Conservation (phyloP, 768 basidiomycete genomes). For the Lyophyllum atratum region DNA sequence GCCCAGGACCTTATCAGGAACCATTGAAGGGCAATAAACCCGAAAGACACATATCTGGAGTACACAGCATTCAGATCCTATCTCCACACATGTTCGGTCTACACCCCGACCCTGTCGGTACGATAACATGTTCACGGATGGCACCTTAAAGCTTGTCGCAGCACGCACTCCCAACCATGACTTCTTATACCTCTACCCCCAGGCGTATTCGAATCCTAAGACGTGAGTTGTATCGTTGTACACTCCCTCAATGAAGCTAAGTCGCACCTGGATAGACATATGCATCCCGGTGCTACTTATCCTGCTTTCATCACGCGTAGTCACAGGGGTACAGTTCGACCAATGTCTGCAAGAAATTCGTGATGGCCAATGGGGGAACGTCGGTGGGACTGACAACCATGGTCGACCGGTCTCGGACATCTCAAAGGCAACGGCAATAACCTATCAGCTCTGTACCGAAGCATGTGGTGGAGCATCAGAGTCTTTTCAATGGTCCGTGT, state of each 20-base stretch:
- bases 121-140: background rate
- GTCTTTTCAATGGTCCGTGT: slow-evolving; percentile 31
- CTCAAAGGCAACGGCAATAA: slow-evolving; percentile 27
- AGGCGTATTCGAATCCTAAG: background rate
- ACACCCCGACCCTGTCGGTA: background rate
- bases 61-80: background rate
- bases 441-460: slow-evolving; percentile 28
- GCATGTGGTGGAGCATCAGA: slow-evolving; percentile 28
- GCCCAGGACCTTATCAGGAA: background rate
- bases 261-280: background rate
- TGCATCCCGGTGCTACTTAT: background rate
- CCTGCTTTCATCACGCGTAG: background rate
- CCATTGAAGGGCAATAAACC: background rate
- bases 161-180: background rate
- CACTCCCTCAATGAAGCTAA: background rate
- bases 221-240: background rate
- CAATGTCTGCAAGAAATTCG: slow-evolving; percentile 22
- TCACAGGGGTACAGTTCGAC: slow-evolving; percentile 15
- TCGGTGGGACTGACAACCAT: slow-evolving; percentile 27
- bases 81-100: background rate
- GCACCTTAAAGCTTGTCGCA: background rate
- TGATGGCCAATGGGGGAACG: slow-evolving; percentile 11
- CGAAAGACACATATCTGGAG: background rate
- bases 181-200: background rate
- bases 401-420: slow-evolving; percentile 25